Percentiles rank a stretch among this genome's conserved stretches.
Evolutionary conservation across 176 grass and related monocot species (phyloP).

Genomic region (Saccharum spontaneum): DNA sequence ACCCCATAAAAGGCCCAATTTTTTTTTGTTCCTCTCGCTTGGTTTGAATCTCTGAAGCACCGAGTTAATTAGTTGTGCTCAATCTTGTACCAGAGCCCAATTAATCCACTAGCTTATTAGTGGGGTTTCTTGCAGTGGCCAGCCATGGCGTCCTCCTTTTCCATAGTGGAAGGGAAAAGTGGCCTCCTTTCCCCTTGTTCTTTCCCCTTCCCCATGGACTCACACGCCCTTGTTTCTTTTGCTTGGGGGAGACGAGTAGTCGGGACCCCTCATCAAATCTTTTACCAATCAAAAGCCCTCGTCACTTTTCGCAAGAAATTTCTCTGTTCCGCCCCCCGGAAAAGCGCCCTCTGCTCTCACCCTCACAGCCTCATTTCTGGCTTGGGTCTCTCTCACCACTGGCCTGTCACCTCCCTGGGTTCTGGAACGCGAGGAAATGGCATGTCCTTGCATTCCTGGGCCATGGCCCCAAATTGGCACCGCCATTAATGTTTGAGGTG

Average conservation of each 20-base stretch:
- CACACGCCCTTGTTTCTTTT: not conserved
- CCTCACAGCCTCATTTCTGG: constrained; percentile 7
- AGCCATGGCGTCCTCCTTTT: constrained; percentile 26
- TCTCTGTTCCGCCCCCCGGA: constrained; percentile 18
- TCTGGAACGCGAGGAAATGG: constrained; percentile 36
- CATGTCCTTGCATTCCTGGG: constrained; percentile 35
- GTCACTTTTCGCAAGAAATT: constrained; percentile 33
- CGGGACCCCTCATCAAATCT: constrained; percentile 25
- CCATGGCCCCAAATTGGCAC: constrained; percentile 34
- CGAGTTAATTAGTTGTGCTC: not conserved
- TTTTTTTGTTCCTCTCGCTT: not conserved
- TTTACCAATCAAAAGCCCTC: constrained; percentile 35
- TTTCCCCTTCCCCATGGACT: constrained; percentile 25
- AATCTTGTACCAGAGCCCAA: constrained; percentile 6
- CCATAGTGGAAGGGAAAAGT: constrained; percentile 38
- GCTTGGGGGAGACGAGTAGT: not conserved
- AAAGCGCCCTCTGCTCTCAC: not conserved
- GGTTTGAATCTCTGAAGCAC: not conserved
- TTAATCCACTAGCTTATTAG: constrained; percentile 11
- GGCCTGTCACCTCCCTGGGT: constrained; percentile 31
- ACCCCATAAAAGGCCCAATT: not conserved
- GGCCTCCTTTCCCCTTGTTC: constrained; percentile 29
- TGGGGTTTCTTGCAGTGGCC: constrained; percentile 20
- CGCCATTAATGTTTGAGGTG: constrained; percentile 39
- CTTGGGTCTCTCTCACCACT: constrained; percentile 22